Evolutionary conservation across 345 rosid genomes (phyloP), one percentile per base, ranked within the genome.

Genomic region (Theobroma cacao): DNA sequence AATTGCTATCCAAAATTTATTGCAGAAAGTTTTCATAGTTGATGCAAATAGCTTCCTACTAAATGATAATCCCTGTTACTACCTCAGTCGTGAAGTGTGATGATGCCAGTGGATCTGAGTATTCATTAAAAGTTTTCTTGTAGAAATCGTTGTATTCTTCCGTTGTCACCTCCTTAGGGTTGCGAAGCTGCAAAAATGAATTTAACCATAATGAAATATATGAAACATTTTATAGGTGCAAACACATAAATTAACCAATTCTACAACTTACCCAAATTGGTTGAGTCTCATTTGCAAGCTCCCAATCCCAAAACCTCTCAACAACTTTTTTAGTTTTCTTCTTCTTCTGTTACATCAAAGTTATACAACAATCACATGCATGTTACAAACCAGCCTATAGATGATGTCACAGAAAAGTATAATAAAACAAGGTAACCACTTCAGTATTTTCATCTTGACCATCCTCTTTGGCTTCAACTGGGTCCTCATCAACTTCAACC

Each of bases 21-120:
- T 15, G 38, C 74, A 69, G 7, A 28, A 47, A 17, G 38, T 28
- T 69, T 7, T 69, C 58, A 28, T 45, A 69, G 40, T 26, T 15
- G 13, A 68, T 68, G 43, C 22, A 45, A 69, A 45, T 47, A 47
- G 3, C 26, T 26, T 47, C 52, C 74, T n/a, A 69, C 36, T 28
- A 28, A 68, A 18, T 22, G 9, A 30, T 47, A 28, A 10, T 58
- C 31, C 10, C 1, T 53, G 55, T 50, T 61, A 59, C 43, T 88
- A 94, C 99, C 99, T 96, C 98, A 53, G 99, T 96, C 9, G 97
- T 96, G 83, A 96, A 96, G 82, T 96, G 98, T 40, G 99, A 94
- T 26, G 98, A 96, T 52, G 98, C 98, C 75, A 91, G 83, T 28
- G 98, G 99, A 80, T 96, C 99, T 86, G 93, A 79, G 84, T 94